Base-by-base conservation (phyloP, 2,329 filamentous ascomycete genomes). In the Epichloe brachyelytri region DNA sequence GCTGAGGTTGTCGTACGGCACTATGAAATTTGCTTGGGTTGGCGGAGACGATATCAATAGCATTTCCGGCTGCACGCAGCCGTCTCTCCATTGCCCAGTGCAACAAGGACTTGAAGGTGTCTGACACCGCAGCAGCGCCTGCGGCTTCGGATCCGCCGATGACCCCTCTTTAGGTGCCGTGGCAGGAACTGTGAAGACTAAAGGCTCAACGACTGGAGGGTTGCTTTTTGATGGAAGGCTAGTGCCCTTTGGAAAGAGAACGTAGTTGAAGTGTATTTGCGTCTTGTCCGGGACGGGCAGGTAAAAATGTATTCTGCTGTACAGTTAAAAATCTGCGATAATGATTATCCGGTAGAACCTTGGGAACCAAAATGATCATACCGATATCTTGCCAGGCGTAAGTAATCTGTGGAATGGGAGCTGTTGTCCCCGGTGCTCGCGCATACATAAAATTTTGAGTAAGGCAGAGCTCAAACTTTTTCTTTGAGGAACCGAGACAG, bases 401-500 rank as follows among this genome's bases (percentile, higher is more conserved):
- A 14, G 75, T 71, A 46, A 79, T 76, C 44, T 74, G 75, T 17
- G 73, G 66, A 15, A 77, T 70, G 0, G 78, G 77, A 22, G 69
- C 67, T 2, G 71, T 72, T 2, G 76, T 75, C 43, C 73, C 73
- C 0, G 77, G 68, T 1, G 69, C 68, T 37, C 76, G 71, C 14
- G 79, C 79, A 55, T 82, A 83, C 36, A 84, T 59, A 55, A 78
- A 77, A 53, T 73, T 71, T 5, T 72, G 66, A 2, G 80, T 85
- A 55, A 85, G 77, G 63, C 78, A 81, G 8, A 85, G 63, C 56
- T 80, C 78, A 57, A 80, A 80, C 64, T 85, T 86, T 85, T 86
- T 55, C 82, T 72, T 66, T 82, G 79, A 0, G 82, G 82, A 4
- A 83, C 72, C 1, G 79, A 77, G n/a, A 85, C 71, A 0, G 80